Percentiles rank a stretch among this genome's conserved stretches.
Evolutionary conservation across 768 basidiomycete species (phyloP).

Genomic region (Clitopilus passeckerianus): DNA sequence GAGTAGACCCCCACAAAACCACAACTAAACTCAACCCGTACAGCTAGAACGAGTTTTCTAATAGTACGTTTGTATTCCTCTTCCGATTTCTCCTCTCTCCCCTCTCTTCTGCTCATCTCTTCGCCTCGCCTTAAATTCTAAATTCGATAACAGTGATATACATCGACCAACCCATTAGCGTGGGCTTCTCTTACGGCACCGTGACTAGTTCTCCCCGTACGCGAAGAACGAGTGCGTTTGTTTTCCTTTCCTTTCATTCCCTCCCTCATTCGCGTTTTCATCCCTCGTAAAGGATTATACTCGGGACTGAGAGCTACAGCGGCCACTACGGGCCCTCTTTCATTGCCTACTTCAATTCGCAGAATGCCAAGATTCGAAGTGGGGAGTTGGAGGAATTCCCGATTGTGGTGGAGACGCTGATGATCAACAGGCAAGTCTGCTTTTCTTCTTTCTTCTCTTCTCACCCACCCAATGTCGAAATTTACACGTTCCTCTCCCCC

Average conservation of each 20-base stretch:
- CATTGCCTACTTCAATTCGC: slow-evolving; percentile 45
- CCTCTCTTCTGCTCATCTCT: no score
- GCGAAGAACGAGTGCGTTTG: background rate
- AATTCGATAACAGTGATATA: slow-evolving; percentile 35
- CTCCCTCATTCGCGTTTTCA: background rate
- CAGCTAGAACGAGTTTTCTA: slow-evolving; percentile 53
- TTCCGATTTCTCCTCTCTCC: background rate
- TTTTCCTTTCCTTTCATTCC: no score
- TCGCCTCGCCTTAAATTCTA: no score
- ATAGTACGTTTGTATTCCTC: slow-evolving; percentile 29
- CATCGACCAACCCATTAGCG: slow-evolving; percentile 2
- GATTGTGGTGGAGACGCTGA: slow-evolving; percentile 41
- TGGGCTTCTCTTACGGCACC: slow-evolving; percentile 1
- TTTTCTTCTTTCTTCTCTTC: background rate
- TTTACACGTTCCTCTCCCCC: no score
- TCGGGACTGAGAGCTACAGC: slow-evolving; percentile 51
- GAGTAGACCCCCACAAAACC: slow-evolving; percentile 35
- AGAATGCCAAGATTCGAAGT: slow-evolving; percentile 35
- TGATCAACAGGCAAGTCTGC: slow-evolving; percentile 40
- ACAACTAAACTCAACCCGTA: slow-evolving; percentile 25
- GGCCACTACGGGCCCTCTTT: slow-evolving; percentile 52
- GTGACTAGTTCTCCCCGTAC: background rate
- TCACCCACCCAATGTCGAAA: no score
- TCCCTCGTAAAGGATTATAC: slow-evolving; percentile 32
- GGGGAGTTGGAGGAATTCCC: slow-evolving; percentile 34